These are phyloP conservation scores for Malus hybrid DNA, from an alignment of 331 rosid genomes.

Conservation along the genomic window DNA sequence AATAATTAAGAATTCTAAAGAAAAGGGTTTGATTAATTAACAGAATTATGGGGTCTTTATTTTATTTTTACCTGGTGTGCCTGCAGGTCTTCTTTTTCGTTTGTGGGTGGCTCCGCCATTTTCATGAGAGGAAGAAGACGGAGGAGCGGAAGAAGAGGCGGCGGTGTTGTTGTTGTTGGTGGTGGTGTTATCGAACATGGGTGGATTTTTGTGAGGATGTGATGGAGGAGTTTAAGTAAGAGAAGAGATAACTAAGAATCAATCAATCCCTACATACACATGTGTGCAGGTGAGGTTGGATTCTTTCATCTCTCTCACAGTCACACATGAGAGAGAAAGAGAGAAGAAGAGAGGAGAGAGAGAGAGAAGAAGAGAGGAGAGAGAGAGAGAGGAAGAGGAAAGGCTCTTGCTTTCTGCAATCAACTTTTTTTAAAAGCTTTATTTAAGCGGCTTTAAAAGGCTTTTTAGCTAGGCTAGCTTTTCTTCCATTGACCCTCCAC, in stretches of 20 bases:
- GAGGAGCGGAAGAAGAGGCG: conserved; percentile 27
- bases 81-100: conserved; percentile 91
- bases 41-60: background rate
- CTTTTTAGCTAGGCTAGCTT: conserved; percentile 41
- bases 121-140: conserved; percentile 48
- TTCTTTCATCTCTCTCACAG: background rate
- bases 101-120: conserved; percentile 50
- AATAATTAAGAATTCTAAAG: background rate
- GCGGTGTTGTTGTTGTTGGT: conserved; percentile 8
- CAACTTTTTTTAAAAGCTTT: conserved; percentile 47
- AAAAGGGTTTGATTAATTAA: background rate
- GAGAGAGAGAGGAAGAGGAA: conserved; percentile 4
- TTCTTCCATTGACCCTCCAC: conserved; percentile 62
- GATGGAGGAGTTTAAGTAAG: conserved; percentile 1
- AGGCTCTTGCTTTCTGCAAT: conserved; percentile 63
- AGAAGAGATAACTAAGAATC: background rate
- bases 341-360: background rate
- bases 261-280: conserved; percentile 29
- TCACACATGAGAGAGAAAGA: conserved; percentile 8
- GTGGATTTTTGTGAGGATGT: conserved; percentile 19
- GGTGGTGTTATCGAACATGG: conserved; percentile 53
- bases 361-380: too few relatives aligned
- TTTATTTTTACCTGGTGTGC: conserved; percentile 66
- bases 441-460: conserved; percentile 27
- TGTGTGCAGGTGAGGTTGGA: conserved; percentile 23